A percentile compares a stretch with the other conserved stretches of the same genome.
Conservation (phyloP, 208 protist species). For the Acanthamoeba healyi region DNA sequence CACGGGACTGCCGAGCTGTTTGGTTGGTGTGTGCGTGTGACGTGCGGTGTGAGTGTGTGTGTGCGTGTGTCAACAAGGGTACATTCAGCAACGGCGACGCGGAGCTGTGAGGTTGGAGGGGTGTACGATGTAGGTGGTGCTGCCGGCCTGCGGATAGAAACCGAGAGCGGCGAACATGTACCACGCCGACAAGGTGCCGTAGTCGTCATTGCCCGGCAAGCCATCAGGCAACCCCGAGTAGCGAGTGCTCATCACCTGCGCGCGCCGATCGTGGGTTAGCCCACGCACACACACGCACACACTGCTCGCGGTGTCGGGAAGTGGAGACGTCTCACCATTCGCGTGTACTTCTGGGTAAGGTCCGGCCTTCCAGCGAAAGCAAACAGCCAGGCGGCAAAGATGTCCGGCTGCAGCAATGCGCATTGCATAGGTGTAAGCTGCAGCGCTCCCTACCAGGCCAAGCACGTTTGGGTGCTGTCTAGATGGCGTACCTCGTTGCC, state of each 20-base stretch:
- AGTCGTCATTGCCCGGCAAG: conserved; percentile 46
- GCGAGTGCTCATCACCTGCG: background rate
- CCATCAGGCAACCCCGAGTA: background rate
- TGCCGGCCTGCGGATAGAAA: conserved; percentile 48
- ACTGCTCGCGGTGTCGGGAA: background rate
- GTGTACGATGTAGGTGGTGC: background rate
- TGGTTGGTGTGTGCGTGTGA: background rate
- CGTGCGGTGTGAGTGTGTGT: too few relatives aligned
- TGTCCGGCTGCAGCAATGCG: background rate
- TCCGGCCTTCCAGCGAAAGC: background rate
- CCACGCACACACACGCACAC: too few relatives aligned
- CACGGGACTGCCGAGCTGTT: background rate
- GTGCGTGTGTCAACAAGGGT: too few relatives aligned
- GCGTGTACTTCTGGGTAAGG: conserved; percentile 37
- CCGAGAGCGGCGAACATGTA: background rate
- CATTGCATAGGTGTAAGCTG: too few relatives aligned
- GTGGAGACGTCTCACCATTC: background rate
- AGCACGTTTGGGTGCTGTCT: background rate
- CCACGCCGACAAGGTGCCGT: conserved; percentile 5
- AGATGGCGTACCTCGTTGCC: conserved; percentile 16
- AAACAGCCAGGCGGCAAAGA: conserved; percentile 18
- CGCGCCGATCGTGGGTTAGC: too few relatives aligned
- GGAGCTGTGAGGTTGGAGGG: background rate
- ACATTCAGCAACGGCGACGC: background rate
- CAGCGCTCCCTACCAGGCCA: too few relatives aligned